Evolutionary conservation across 495 filamentous ascomycete genomes (phyloP), one percentile per base, ranked within the genome.

Genomic region (Parachaetomium inaequale): DNA sequence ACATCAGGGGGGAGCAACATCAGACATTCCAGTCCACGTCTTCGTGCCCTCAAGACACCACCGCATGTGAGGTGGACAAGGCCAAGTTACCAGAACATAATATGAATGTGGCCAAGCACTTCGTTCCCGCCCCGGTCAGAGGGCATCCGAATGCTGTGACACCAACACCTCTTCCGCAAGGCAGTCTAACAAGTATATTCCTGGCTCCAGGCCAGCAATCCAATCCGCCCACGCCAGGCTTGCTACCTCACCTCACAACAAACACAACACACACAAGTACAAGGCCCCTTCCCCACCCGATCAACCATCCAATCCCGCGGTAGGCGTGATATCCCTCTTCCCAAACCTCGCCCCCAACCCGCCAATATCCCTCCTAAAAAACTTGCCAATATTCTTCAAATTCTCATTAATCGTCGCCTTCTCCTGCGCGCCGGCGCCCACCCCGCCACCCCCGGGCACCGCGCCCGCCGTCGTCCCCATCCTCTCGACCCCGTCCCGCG

Each of bases 301-400:
- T 42, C 14, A 23, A 3, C 52, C 45, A 23, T 54, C 52, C 58
- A 17, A 40, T 56, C 52, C 52, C 32, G 68, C 68, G 4, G 70
- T 74, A 3, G 72, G 72, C 58, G 72, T 74, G 17, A 69, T 61
- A 65, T 81, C 79, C 59, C 79, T 70, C 72, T 78, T 81, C 45
- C 75, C 78, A 56, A 94, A 92, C 63, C 90, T 77, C 11, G 88
- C 84, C 11, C 90, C 88, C 74, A 98, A 86, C 3, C 88, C 87
- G 40, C 91, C 89, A 32, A 93, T 83, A 78, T 98, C 94, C 57
- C 93, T 76, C 53, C 88, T 85, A 78, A 98, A 98, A 76, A 98
- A 96, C 75, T 94, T 96, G 3, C 94, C 94, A 72, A 98, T 88
- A 74, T 89, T 96, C 81, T 88, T 91, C 74, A 96, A 68, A 73